Evolutionary conservation across 2,329 filamentous ascomycete species (phyloP).

Genomic region (Tolypocladium ovalisporum): DNA sequence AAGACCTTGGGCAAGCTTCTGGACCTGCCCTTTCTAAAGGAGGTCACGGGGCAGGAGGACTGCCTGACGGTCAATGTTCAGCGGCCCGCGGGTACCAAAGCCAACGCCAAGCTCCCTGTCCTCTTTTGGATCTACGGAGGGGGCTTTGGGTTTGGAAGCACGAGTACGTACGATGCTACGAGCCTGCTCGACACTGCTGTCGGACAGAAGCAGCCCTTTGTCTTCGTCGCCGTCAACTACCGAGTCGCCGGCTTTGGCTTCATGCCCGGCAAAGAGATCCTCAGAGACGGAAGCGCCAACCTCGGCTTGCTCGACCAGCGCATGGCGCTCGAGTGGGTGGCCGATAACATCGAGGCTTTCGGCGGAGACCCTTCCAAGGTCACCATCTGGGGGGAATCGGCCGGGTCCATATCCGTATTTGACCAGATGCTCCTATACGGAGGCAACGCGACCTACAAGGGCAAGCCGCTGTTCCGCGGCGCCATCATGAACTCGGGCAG

Average conservation of each 20-base stretch:
- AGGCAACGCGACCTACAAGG: slow-evolving; percentile 65
- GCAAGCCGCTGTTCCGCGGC: slow-evolving; percentile 61
- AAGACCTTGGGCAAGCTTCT: slow-evolving; percentile 37
- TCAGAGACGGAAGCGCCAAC: slow-evolving; percentile 57
- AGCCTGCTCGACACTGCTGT: slow-evolving; percentile 34
- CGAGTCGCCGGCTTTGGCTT: slow-evolving; percentile 67
- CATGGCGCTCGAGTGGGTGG: slow-evolving; percentile 63
- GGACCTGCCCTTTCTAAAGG: slow-evolving; percentile 47
- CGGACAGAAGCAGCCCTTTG: slow-evolving; percentile 38
- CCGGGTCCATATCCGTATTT: slow-evolving; percentile 61
- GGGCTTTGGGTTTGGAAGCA: slow-evolving; percentile 46
- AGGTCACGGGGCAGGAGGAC: slow-evolving; percentile 47
- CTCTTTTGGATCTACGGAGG: slow-evolving; percentile 64
- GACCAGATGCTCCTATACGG: slow-evolving; percentile 67
- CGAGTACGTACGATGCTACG: slow-evolving; percentile 39
- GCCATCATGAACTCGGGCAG: slow-evolving; percentile 71
- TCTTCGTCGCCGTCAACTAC: slow-evolving; percentile 73
- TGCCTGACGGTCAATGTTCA: slow-evolving; percentile 52
- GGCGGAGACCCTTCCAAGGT: slow-evolving; percentile 71
- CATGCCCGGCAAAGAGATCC: slow-evolving; percentile 56
- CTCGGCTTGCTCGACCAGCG: slow-evolving; percentile 64
- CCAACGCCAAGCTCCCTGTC: slow-evolving; percentile 49
- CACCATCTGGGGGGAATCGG: slow-evolving; percentile 68
- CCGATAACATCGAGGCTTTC: slow-evolving; percentile 66
- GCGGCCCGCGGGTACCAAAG: slow-evolving; percentile 43